Conservation (phyloP, 768 basidiomycete species). For the Mycena indigotica region DNA sequence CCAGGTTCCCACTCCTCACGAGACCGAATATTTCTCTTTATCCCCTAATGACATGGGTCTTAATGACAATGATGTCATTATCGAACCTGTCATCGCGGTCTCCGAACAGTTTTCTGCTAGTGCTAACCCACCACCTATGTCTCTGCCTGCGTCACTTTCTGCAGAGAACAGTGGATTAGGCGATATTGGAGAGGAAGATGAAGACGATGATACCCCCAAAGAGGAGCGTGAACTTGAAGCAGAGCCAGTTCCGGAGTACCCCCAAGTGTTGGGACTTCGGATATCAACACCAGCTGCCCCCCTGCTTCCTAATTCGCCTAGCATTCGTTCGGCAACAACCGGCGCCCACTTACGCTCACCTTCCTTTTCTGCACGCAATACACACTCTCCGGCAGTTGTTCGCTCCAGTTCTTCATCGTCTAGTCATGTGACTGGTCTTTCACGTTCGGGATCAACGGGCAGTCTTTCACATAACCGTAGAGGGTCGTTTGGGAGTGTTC, state of each 20-base stretch:
- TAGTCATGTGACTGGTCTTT: neutral
- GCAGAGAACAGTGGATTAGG: constrained; percentile 43
- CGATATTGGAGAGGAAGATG: constrained; percentile 65
- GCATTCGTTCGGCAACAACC: constrained; percentile 19
- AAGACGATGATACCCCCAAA: constrained; percentile 43
- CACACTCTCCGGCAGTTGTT: constrained; percentile 21
- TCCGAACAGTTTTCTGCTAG: constrained; percentile 27
- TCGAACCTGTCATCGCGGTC: constrained; percentile 57
- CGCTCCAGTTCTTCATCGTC: constrained; percentile 9
- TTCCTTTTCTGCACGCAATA: constrained; percentile 31
- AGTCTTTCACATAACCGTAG: constrained; percentile 25
- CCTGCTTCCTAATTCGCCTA: constrained; percentile 23
- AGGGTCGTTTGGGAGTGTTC: constrained; percentile 15
- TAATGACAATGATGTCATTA: constrained; percentile 24
- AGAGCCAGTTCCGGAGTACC: constrained; percentile 27
- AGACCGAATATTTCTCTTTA: constrained; percentile 19
- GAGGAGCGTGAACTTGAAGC: constrained; percentile 7
- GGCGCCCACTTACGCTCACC: constrained; percentile 27
- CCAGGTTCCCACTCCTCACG: constrained; percentile 19
- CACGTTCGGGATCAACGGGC: neutral
- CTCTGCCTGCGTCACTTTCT: constrained; percentile 31
- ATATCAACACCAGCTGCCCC: constrained; percentile 42
- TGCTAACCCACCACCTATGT: constrained; percentile 42
- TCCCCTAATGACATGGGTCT: constrained; percentile 20
- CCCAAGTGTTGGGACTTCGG: constrained; percentile 59